These are phyloP conservation scores for Thuidium tamariscinum DNA, from an alignment of 225 moss, liverwort and hornwort species.

Conservation along the genomic window DNA sequence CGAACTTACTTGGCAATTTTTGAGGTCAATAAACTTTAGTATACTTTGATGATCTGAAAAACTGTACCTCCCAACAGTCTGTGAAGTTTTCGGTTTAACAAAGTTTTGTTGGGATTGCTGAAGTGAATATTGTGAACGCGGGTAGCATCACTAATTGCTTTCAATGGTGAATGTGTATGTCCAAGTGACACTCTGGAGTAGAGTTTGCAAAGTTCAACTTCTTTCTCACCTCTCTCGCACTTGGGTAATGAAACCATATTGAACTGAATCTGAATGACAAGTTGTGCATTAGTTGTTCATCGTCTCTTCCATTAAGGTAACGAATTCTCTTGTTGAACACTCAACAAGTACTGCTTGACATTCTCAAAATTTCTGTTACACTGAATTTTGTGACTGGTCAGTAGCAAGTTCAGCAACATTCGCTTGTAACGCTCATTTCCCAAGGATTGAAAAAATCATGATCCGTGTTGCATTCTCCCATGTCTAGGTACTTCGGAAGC, in stretches of 20 bases:
- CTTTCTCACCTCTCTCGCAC: background rate
- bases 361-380: background rate
- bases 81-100: background rate
- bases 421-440: too few species aligned
- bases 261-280: background rate
- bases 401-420: background rate
- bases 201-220: background rate
- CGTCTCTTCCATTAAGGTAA: background rate
- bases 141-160: background rate
- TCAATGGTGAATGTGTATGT: background rate
- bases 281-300: background rate
- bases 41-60: background rate
- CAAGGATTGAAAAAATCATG: background rate
- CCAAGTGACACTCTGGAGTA: background rate
- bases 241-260: background rate
- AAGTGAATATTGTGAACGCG: background rate
- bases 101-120: background rate
- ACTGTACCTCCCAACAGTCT: background rate
- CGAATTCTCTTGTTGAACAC: background rate
- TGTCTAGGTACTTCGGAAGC: slow-evolving; percentile 1
- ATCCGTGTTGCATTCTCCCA: background rate
- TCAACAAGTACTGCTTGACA: background rate
- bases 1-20: background rate
- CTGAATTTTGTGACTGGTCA: background rate
- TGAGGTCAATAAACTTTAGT: background rate